A percentile compares a stretch with the other conserved stretches of the same genome.
Conservation (phyloP, 306 rosid genomes). For the Lagenaria siceraria region DNA sequence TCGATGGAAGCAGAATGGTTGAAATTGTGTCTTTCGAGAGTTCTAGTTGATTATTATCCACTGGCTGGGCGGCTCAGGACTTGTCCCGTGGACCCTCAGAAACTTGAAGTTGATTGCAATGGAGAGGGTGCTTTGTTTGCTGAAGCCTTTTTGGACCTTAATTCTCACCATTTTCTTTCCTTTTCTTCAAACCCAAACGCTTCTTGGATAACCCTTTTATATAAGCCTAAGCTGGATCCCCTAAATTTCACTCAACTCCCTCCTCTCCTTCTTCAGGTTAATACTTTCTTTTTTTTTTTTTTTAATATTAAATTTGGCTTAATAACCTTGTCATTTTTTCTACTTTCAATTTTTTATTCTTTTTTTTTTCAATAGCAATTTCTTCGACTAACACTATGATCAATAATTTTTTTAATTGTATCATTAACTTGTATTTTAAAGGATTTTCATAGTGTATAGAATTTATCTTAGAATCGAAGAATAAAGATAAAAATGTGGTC, state of each 20-base stretch:
- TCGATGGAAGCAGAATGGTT: conserved; percentile 29
- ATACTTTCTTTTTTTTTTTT: background rate
- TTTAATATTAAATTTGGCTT: background rate
- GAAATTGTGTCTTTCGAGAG: conserved; percentile 43
- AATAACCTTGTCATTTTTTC: too few species aligned
- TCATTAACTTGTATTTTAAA: too few species aligned
- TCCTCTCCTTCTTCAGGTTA: conserved; percentile 86
- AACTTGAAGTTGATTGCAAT: conserved; percentile 70
- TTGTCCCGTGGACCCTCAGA: conserved; percentile 23
- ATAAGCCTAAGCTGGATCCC: conserved; percentile 46
- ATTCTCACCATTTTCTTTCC: conserved; percentile 34
- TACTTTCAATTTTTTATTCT: too few species aligned
- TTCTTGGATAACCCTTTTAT: conserved; percentile 57
- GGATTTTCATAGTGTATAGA: too few species aligned
- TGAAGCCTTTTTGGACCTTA: conserved; percentile 59
- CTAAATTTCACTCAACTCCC: conserved; percentile 54
- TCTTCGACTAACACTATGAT: too few species aligned
- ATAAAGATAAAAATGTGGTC: too few species aligned
- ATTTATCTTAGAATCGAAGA: too few species aligned
- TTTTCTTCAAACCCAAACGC: conserved; percentile 39
- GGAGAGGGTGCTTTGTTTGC: conserved; percentile 69
- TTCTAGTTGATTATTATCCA: conserved; percentile 74
- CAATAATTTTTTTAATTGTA: too few species aligned
- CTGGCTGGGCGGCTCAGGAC: conserved; percentile 63
- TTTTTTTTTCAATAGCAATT: too few species aligned